Evolutionary conservation across 176 grass and related monocot species (phyloP).

Genomic region (Melocanna baccifera): DNA sequence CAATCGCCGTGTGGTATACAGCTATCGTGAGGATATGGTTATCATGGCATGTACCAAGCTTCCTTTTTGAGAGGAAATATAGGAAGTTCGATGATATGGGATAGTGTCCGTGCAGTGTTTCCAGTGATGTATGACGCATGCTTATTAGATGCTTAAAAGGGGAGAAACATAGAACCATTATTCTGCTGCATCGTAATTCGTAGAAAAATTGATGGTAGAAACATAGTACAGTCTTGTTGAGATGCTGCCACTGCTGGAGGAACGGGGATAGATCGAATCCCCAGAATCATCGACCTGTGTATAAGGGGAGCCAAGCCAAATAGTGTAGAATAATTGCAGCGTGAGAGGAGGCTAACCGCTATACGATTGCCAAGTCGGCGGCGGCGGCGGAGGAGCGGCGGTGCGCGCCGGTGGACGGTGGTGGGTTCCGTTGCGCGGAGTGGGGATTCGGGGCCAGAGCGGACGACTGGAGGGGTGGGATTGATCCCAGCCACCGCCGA

Average conservation of each 20-base stretch:
- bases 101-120: neutral
- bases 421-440: neutral
- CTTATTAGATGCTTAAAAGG: neutral
- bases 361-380: neutral
- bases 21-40: neutral
- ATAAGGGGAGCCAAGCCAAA: neutral
- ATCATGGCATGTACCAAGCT: neutral
- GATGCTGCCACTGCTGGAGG: neutral
- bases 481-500: neutral
- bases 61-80: neutral
- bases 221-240: neutral
- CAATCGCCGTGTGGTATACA: slow-evolving; percentile 27
- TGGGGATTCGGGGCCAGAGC: neutral
- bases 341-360: neutral
- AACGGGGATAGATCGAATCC: neutral
- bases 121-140: neutral
- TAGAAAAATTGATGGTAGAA: neutral
- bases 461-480: too few relatives aligned
- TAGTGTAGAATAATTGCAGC: neutral
- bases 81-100: neutral
- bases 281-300: neutral
- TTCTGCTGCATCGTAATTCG: neutral
- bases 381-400: neutral
- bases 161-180: neutral
- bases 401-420: neutral